These are phyloP conservation scores for Afroboletus lepidellus DNA, from an alignment of 1,284 basidiomycete species.

Conservation along the genomic window DNA sequence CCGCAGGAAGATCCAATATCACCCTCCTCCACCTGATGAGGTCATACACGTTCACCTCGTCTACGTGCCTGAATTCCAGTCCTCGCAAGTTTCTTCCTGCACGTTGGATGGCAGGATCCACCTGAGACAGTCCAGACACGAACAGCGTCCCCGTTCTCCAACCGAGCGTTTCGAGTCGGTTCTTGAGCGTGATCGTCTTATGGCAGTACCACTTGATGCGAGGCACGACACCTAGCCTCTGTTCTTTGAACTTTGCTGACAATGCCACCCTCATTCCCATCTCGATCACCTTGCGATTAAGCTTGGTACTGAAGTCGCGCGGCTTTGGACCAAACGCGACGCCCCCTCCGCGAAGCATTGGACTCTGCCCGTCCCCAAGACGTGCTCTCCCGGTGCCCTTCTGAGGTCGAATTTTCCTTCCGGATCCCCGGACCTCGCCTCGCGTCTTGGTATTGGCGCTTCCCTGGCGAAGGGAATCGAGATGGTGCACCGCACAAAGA, in stretches of 20 bases:
- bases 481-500: conserved; percentile 87
- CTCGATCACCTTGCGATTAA: conserved; percentile 87
- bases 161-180: conserved; percentile 58
- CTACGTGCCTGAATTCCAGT: conserved; percentile 58
- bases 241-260: conserved; percentile 77
- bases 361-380: conserved; percentile 85
- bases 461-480: conserved; percentile 85
- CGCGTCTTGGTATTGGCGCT: conserved; percentile 92
- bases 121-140: conserved; percentile 59
- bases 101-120: conserved; percentile 54
- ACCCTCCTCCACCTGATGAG: conserved; percentile 73
- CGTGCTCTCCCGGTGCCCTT: conserved; percentile 92
- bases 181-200: conserved; percentile 63
- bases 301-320: conserved; percentile 86
- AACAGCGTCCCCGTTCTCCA: conserved; percentile 68
- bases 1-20: conserved; percentile 68
- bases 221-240: conserved; percentile 72
- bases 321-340: conserved; percentile 89
- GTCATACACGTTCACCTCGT: conserved; percentile 76
- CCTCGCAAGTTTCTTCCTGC: conserved; percentile 65
- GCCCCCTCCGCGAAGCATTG: conserved; percentile 91
- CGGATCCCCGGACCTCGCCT: conserved; percentile 86
- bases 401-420: conserved; percentile 85
- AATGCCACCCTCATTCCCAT: conserved; percentile 92
- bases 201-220: conserved; percentile 68